Percentiles rank a stretch among this genome's conserved stretches.
Conservation (phyloP, 345 rosid species). For the Sisymbrium irio region DNA sequence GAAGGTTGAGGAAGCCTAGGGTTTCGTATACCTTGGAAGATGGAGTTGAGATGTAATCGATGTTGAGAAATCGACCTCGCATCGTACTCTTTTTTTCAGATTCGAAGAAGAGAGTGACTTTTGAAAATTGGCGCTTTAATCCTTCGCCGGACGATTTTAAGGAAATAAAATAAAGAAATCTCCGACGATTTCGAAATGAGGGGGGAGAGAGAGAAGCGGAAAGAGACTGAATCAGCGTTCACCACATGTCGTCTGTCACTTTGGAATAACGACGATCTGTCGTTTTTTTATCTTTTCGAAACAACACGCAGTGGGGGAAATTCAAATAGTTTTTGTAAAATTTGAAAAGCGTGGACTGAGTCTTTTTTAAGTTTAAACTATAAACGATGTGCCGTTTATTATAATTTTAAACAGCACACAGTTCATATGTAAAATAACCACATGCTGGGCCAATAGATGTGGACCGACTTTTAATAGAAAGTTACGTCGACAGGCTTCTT, state of each 20-base stretch:
- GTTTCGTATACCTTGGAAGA: constrained; percentile 38
- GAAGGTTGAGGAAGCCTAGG: constrained; percentile 62
- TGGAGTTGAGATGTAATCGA: constrained; percentile 49
- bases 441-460: constrained; percentile 6
- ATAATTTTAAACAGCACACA: constrained; percentile 9
- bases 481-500: constrained; percentile 4
- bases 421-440: neutral
- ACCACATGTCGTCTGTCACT: neutral
- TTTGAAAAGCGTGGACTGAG: neutral
- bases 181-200: constrained; percentile 5
- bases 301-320: neutral
- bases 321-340: neutral
- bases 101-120: constrained; percentile 21
- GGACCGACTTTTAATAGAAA: constrained; percentile 9
- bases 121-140: constrained; percentile 45
- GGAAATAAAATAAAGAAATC: constrained; percentile 2
- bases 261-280: neutral
- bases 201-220: neutral
- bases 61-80: constrained; percentile 75
- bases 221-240: neutral
- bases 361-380: neutral
- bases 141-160: constrained; percentile 12
- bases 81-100: constrained; percentile 30
- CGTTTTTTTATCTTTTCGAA: neutral
- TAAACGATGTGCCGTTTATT: neutral